Evolutionary conservation across 257 asterid species (phyloP), one percentile per base, ranked within the genome.

Genomic region (Solanum pimpinellifolium): DNA sequence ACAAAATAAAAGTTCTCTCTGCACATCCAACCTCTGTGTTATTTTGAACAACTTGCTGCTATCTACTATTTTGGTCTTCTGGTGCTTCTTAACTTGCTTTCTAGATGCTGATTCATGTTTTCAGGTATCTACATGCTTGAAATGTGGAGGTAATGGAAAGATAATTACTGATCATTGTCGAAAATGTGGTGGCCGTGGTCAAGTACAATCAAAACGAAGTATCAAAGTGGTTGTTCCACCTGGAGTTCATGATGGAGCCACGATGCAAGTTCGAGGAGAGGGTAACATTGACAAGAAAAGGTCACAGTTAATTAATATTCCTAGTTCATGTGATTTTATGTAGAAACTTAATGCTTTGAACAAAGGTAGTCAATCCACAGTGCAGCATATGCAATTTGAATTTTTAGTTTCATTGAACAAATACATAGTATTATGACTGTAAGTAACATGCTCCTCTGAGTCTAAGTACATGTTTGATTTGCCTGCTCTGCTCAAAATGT

Each of bases 81-180:
- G 85, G 46, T 49, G 16, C 60, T 44, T 44, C 84, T 46, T 78
- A 42, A 9, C 66, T 86, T 89, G 86, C 86, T 91, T 90, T 92
- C 82, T 91, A 90, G 93, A 90, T 90, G 87, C 93, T 92, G 88
- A 87, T 89, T 91, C 91, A 65, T 93, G 92, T 91, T 86, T 91
- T 89, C 93, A 96, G 99, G 98, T 97, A 47, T 93, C 97, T 69
- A 92, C 97, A 86, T 97, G 99, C 92, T 89, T 94, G 86, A 95
- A 89, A 87, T 97, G 99, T 90, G 88, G 87, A 44, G 98, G 99
- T 47, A 94, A 93, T 83, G 99, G 99, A 90, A 96, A 92, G 91
- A 94, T 93, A 90, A 92, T 96, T 66, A 93, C 95, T 41, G 99
- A 97, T 88, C 90, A 88, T 66, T 97, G 99, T 82, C 94, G 90